Conservation (phyloP, 371 early-diverging fungal genomes). For the Syncephalastrum contaminatum region DNA sequence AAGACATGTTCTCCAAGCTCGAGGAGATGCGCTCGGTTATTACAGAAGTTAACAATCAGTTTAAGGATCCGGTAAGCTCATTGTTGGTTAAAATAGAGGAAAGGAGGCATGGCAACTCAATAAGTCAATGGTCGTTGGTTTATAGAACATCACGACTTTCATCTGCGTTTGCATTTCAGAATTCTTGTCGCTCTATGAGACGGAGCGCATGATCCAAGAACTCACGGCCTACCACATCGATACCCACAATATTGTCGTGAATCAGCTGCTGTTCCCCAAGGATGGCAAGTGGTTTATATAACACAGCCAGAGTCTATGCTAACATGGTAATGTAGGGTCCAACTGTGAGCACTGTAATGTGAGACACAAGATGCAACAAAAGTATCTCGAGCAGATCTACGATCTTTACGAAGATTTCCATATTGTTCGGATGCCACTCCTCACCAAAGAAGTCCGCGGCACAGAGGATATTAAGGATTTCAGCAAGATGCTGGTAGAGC, state of each 20-base stretch:
- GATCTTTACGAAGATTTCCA: slow-evolving; percentile 99
- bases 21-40: slow-evolving; percentile 93
- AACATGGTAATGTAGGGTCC: slow-evolving; percentile 49
- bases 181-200: slow-evolving; percentile 98
- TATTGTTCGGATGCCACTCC: slow-evolving; percentile 81
- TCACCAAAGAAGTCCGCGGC: slow-evolving; percentile 97
- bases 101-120: no score
- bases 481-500: slow-evolving; percentile 87
- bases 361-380: slow-evolving; percentile 96
- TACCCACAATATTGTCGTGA: slow-evolving; percentile 98
- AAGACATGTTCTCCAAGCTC: slow-evolving; percentile 94
- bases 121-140: neutral
- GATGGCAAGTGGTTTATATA: slow-evolving; percentile 48
- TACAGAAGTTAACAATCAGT: slow-evolving; percentile 96
- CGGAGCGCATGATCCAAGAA: slow-evolving; percentile 99
- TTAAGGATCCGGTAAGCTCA: slow-evolving; percentile 85
- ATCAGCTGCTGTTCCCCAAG: slow-evolving; percentile 96
- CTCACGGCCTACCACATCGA: slow-evolving; percentile 95
- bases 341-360: slow-evolving; percentile 96
- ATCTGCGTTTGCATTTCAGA: slow-evolving; percentile 98
- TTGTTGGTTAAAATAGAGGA: neutral
- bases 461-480: slow-evolving; percentile 90
- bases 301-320: neutral
- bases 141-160: slow-evolving; percentile 94
- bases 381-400: slow-evolving; percentile 96